Evolutionary conservation across 106 monocot genomes (phyloP).

Genomic region (Alisma plantagoaquatica): DNA sequence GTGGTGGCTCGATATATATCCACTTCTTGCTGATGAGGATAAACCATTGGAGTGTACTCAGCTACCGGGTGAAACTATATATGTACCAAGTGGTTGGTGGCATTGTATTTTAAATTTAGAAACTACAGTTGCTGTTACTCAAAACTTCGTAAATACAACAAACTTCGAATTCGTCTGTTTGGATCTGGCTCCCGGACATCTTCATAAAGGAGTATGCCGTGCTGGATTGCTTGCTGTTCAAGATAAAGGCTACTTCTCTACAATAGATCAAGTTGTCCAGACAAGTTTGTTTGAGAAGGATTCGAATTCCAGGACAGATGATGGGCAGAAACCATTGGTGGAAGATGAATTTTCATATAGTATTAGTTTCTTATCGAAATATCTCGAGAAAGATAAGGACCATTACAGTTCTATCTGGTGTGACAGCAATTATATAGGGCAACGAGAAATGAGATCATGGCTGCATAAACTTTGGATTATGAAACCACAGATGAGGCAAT

Average conservation of each 20-base stretch:
- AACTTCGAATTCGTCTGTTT: slow-evolving; percentile 87
- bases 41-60: slow-evolving; percentile 96
- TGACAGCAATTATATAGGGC: slow-evolving; percentile 77
- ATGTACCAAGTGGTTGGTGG: slow-evolving; percentile 99
- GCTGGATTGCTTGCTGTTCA: slow-evolving; percentile 82
- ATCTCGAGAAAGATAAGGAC: slow-evolving; percentile 66
- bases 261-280: slow-evolving; percentile 5
- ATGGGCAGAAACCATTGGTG: neutral
- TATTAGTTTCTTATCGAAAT: slow-evolving; percentile 65
- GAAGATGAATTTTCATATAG: slow-evolving; percentile 58
- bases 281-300: neutral
- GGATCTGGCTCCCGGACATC: slow-evolving; percentile 87
- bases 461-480: slow-evolving; percentile 75
- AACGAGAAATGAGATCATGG: slow-evolving; percentile 90
- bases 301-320: neutral
- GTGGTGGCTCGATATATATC: slow-evolving; percentile 99
- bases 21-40: slow-evolving; percentile 78
- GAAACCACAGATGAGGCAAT: slow-evolving; percentile 57
- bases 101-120: slow-evolving; percentile 96
- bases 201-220: slow-evolving; percentile 90
- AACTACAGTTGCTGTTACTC: slow-evolving; percentile 88
- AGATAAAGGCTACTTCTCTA: slow-evolving; percentile 11
- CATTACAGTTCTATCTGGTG: slow-evolving; percentile 80
- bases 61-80: slow-evolving; percentile 90
- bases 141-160: slow-evolving; percentile 80